These are phyloP conservation scores for Russula sp. DNA, from an alignment of 768 basidiomycete genomes.

Conservation along the genomic window DNA sequence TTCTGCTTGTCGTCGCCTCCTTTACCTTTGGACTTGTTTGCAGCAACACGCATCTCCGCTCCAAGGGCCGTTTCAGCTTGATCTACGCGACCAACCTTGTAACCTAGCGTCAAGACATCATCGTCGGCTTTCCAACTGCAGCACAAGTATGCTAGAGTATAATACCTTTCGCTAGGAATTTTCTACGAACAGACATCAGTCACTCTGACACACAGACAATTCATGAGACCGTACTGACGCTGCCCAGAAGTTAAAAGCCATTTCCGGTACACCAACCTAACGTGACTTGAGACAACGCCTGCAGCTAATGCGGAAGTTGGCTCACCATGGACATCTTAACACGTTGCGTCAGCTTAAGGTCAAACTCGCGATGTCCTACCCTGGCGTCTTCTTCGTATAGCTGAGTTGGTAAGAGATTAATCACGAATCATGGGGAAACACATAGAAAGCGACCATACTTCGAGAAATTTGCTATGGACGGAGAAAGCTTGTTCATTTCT, in stretches of 20 bases:
- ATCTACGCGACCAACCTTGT: conserved; percentile 95
- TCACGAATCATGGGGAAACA: neutral
- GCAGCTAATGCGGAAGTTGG: neutral
- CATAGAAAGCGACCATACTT: conserved; percentile 44
- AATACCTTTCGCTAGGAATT: conserved; percentile 77
- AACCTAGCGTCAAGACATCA: conserved; percentile 48
- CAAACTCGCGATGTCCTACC: conserved; percentile 91
- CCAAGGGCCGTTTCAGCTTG: conserved; percentile 97
- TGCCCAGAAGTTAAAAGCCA: conserved; percentile 89
- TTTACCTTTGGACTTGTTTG: conserved; percentile 54
- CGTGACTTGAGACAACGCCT: neutral
- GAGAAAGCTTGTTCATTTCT: conserved; percentile 28
- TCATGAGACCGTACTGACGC: conserved; percentile 50
- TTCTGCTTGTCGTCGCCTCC: conserved; percentile 51
- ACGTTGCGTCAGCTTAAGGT: conserved; percentile 84
- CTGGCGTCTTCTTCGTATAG: conserved; percentile 96
- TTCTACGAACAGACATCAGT: conserved; percentile 42
- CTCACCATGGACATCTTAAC: conserved; percentile 99
- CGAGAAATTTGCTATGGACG: conserved; percentile 68
- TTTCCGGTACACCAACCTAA: conserved; percentile 93
- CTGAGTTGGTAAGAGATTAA: conserved; percentile 32
- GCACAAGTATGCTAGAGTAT: neutral
- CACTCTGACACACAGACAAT: conserved; percentile 7
- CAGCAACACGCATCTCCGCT: conserved; percentile 90
- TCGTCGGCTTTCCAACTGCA: neutral